phyloP scores from a whole-genome alignment of 441 rosid species.

The Capsella rubella region DNA sequence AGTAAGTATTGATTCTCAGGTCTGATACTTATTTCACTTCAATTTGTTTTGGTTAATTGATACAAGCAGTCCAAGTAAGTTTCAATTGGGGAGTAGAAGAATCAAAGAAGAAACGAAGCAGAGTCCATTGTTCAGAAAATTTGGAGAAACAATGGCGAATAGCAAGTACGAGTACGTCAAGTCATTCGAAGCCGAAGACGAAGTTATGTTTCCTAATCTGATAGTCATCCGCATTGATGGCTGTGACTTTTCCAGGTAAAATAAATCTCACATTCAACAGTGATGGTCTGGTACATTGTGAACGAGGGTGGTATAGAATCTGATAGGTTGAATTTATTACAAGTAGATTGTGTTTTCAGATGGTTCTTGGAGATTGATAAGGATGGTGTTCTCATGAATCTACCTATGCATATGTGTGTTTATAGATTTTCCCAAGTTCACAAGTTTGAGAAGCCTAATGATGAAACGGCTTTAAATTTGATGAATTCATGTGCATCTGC shows the following conservation, averaged over 20 bases:
- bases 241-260: constrained; percentile 61
- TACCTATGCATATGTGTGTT: too few species aligned
- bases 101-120: background rate
- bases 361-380: too few species aligned
- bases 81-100: background rate
- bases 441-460: constrained; percentile 78
- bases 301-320: too few species aligned
- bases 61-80: too few species aligned
- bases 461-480: constrained; percentile 63
- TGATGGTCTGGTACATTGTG: background rate
- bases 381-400: too few species aligned
- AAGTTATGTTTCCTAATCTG: constrained; percentile 67
- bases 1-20: too few species aligned
- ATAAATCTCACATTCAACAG: background rate
- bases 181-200: constrained; percentile 73
- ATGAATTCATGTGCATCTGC: constrained; percentile 77
- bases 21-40: too few species aligned
- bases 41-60: too few species aligned
- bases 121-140: background rate
- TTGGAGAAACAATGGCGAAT: constrained; percentile 53
- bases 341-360: too few species aligned
- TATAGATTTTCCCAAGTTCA: constrained; percentile 60
- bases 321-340: too few species aligned
- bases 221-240: constrained; percentile 68
- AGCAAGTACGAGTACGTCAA: constrained; percentile 94